phyloP scores from a whole-genome alignment of 2,329 filamentous ascomycete species.

The Colletotrichum orchidophilum region DNA sequence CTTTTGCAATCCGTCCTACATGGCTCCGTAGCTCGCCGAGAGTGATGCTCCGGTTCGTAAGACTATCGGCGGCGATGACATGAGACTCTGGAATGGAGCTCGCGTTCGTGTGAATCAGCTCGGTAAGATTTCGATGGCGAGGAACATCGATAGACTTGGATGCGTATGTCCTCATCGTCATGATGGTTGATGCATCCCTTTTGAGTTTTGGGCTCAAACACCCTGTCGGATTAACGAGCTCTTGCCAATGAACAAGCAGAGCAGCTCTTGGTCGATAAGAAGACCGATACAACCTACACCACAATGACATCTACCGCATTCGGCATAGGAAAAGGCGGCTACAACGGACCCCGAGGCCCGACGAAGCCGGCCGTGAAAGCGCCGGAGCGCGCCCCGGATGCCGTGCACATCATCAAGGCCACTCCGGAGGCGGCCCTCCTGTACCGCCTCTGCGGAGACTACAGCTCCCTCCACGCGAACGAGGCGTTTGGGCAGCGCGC shows the following conservation, averaged over 20 bases:
- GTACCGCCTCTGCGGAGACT: constrained; percentile 58
- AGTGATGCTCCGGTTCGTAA: constrained; percentile 55
- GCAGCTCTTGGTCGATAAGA: constrained; percentile 49
- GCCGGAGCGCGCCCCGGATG: constrained; percentile 48
- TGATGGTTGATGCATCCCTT: constrained; percentile 1
- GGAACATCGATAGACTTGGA: constrained; percentile 46
- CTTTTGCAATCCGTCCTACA: constrained; percentile 52
- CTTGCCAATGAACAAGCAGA: constrained; percentile 44
- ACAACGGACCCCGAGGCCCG: constrained; percentile 52
- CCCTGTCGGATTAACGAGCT: not conserved
- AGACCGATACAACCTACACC: constrained; percentile 48
- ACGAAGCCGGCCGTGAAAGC: constrained; percentile 42
- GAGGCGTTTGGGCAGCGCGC: constrained; percentile 51
- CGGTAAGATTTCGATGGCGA: constrained; percentile 51
- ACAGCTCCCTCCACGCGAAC: constrained; percentile 57
- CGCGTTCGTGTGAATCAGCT: constrained; percentile 51
- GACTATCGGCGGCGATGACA: constrained; percentile 51
- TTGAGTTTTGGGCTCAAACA: not conserved
- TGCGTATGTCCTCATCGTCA: constrained; percentile 46
- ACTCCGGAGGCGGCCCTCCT: constrained; percentile 50
- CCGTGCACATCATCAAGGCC: constrained; percentile 48
- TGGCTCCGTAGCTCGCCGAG: constrained; percentile 52
- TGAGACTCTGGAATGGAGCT: constrained; percentile 50
- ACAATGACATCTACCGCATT: constrained; percentile 51
- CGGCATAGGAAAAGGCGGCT: constrained; percentile 56